Evolutionary conservation across 1,284 basidiomycete species (phyloP).

Genomic region (Farysia itapuensis): DNA sequence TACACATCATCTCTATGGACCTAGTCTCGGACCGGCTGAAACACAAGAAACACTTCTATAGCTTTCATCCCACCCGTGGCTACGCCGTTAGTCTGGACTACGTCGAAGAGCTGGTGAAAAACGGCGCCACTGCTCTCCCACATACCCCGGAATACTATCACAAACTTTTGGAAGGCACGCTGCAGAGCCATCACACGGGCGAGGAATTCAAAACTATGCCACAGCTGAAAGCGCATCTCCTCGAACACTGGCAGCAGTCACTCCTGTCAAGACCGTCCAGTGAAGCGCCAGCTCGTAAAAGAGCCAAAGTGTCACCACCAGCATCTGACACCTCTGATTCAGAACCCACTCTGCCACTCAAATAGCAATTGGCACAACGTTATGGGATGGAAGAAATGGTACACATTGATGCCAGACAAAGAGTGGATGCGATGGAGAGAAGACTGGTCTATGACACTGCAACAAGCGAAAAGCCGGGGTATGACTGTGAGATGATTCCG

Average conservation of each 20-base stretch:
- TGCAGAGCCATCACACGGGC: conserved; percentile 17
- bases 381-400: neutral
- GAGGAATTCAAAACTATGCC: conserved; percentile 9
- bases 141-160: conserved; percentile 18
- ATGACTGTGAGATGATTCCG: too few species aligned
- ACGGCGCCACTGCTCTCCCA: conserved; percentile 4
- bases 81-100: conserved; percentile 81
- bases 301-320: too few species aligned
- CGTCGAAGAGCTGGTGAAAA: conserved; percentile 4
- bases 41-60: conserved; percentile 84
- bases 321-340: neutral
- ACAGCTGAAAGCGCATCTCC: conserved; percentile 28
- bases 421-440: too few species aligned
- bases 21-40: conserved; percentile 75
- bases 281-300: too few species aligned
- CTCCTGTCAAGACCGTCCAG: too few species aligned
- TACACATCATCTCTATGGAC: conserved; percentile 72
- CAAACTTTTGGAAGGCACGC: conserved; percentile 16
- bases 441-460: too few species aligned
- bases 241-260: conserved; percentile 9
- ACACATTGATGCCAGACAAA: neutral
- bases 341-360: neutral
- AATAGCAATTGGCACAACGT: too few species aligned
- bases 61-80: conserved; percentile 81
- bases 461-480: too few species aligned